Evolutionary conservation across 2,329 filamentous ascomycete genomes (phyloP), one percentile per base, ranked within the genome.

Genomic region (Fusarium solani-melongenae): DNA sequence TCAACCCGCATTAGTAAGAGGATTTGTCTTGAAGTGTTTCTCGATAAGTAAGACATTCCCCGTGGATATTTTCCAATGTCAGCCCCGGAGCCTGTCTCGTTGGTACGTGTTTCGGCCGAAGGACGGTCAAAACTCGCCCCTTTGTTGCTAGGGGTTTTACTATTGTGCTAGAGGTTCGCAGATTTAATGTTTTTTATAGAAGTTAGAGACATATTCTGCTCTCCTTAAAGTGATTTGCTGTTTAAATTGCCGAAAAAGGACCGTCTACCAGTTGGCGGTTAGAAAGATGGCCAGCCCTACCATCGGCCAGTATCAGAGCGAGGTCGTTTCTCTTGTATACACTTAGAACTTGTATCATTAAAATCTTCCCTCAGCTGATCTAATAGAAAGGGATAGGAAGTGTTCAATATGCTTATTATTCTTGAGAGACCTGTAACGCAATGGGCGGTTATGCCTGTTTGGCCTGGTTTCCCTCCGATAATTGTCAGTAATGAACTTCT

Each of bases 121-220:
- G 27, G 27, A 14, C 27, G 49, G 49, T 31, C 49, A 27, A 53
- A 53, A 10, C 27, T 9, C 2, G 6, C 24, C 4, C 20, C 49
- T 29, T 9, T 33, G 17, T 10, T 15, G 17, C 6, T 2, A 6
- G 27, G 24, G 11, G 11, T 11, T 31, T 14, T 24, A 7, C 11
- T 7, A 14, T n/a, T 53, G n/a, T 6, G 6, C 4, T 8, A 31
- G 6, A 17, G 11, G 11, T 11, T 53, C 4, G 4, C 20, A 9
- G 27, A 14, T 31, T 4, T 2, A 8, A 20, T 20, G 6, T 14
- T 15, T 4, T 8, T 4, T 2, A n/a, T 8, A 51, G 3, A 4
- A 2, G 8, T 2, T 8, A 51, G 5, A 2, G 3, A 1, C 2
- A 12, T 14, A 4, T 29, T 6, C 1, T 6, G 2, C 0, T 10